These are phyloP conservation scores for Hippophae rhamnoides DNA, from an alignment of 306 rosid species.

Conservation along the genomic window DNA sequence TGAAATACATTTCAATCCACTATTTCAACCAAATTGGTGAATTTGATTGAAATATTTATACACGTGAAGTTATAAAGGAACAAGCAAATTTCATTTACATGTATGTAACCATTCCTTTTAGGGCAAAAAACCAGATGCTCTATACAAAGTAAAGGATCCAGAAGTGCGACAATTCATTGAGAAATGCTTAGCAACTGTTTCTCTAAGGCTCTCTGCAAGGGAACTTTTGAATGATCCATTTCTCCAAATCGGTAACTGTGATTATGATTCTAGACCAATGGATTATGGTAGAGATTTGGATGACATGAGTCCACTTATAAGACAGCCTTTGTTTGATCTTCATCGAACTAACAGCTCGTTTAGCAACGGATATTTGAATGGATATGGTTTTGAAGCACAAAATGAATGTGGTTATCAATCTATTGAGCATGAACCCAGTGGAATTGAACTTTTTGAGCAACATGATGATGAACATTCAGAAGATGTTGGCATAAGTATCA, in stretches of 20 bases:
- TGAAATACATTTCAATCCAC: too few species aligned
- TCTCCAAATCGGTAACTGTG: slow-evolving; percentile 53
- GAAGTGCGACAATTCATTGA: slow-evolving; percentile 73
- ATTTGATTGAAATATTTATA: too few species aligned
- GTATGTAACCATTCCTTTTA: slow-evolving; percentile 18
- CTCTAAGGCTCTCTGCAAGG: slow-evolving; percentile 69
- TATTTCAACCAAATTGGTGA: too few species aligned
- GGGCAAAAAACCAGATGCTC: slow-evolving; percentile 92
- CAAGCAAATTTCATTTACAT: slow-evolving; percentile 19
- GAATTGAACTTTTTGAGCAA: slow-evolving; percentile 71
- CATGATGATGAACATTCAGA: slow-evolving; percentile 52
- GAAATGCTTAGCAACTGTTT: slow-evolving; percentile 79
- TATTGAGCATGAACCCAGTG: slow-evolving; percentile 42
- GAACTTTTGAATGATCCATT: slow-evolving; percentile 84
- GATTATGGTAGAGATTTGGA: slow-evolving; percentile 28
- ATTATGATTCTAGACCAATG: slow-evolving; percentile 35
- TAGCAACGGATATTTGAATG: slow-evolving; percentile 40
- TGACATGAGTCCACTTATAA: slow-evolving; percentile 27
- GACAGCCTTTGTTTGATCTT: slow-evolving; percentile 41
- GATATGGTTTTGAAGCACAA: slow-evolving; percentile 31
- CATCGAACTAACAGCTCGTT: slow-evolving; percentile 31
- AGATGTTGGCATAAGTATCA: slow-evolving; percentile 66
- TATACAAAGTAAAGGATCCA: slow-evolving; percentile 76
- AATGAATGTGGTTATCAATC: slow-evolving; percentile 51
- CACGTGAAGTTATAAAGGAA: not conserved